These are phyloP conservation scores for Peniophora sp. DNA, from an alignment of 1,284 basidiomycete species.

Conservation along the genomic window DNA sequence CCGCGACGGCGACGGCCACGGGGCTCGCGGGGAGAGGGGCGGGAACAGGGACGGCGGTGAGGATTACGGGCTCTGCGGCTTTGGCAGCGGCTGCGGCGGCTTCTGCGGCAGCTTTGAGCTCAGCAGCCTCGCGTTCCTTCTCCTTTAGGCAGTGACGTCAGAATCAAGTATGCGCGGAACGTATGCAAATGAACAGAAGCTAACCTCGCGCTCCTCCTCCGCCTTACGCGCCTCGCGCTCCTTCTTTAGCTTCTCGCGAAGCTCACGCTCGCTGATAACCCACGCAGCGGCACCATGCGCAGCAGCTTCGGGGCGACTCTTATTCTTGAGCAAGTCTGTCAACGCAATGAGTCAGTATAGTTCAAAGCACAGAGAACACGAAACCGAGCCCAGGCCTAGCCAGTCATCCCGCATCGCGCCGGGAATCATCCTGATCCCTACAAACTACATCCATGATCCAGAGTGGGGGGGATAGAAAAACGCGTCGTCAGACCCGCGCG, in stretches of 20 bases:
- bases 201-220: constrained; percentile 55
- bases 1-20: constrained; percentile 6
- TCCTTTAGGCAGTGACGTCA: constrained; percentile 29
- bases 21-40: constrained; percentile 1
- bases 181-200: constrained; percentile 16
- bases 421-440: constrained; percentile 4
- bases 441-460: constrained; percentile 1
- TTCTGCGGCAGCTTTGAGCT: constrained; percentile 21
- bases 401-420: constrained; percentile 5
- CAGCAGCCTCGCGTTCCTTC: constrained; percentile 29
- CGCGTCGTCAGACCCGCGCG: constrained; percentile 7
- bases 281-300: constrained; percentile 56
- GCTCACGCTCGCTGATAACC: constrained; percentile 65
- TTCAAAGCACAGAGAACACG: constrained; percentile 15
- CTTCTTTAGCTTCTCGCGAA: constrained; percentile 58
- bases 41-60: neutral
- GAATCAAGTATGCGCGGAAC: neutral
- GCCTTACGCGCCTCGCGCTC: constrained; percentile 63
- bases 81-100: constrained; percentile 32
- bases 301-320: constrained; percentile 67
- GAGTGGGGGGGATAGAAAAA: constrained; percentile 1
- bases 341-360: constrained; percentile 15
- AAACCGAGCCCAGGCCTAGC: constrained; percentile 3
- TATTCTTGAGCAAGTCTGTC: constrained; percentile 71
- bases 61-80: constrained; percentile 30